Base-by-base conservation (phyloP, 208 protist genomes). In the Acanthamoeba healyi region DNA sequence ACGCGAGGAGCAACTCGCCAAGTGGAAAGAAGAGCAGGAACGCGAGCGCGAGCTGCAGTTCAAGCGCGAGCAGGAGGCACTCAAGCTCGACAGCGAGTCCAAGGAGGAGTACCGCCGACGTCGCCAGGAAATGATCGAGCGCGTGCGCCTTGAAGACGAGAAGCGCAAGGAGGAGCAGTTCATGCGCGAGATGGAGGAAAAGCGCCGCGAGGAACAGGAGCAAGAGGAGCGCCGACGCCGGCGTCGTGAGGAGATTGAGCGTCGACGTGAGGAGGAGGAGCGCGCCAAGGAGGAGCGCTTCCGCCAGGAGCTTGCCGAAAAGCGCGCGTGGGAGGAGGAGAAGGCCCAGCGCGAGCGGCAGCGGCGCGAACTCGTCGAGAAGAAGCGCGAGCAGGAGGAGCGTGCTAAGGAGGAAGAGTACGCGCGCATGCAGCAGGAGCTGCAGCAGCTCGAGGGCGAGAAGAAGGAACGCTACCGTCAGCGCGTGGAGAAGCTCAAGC, bases 171-270 rank as follows among this genome's bases (percentile, higher is more conserved):
- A 91, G 84, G 84, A 91, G 58, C 44, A 42, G 24, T 91, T 40
- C 84, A 91, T 63, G 84, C 32, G 40, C 17, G 84, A 91, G 84
- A 24, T 17, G 19, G 84, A 91, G 84, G 84, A 91, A 32, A 19
- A 40, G 19, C 84, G 15, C 42, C 84, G 40, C 19, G 10, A 63
- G 15, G 84, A 91, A 54, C 84, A 44, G 51, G 42, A 54, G 84
- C 17, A 34, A 38, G 54, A 17, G 40, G 84, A 91, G 38, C 84
- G 54, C 38, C 3, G 61, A 2, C 19, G 15, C 26, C 38, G 36
- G 38, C 51, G 84, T 17, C n/a, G 36, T 1, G 84, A 63, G 19
- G 84, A 91, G 42, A 32, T 91, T 36, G 19, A 70, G 51, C 56
- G 56, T 24, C 12, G 58, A 36, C 32, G 34, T 5, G 40, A 72